phyloP scores from a whole-genome alignment of 1,139 yeast genomes.

The Saccharomyces hybrid region DNA sequence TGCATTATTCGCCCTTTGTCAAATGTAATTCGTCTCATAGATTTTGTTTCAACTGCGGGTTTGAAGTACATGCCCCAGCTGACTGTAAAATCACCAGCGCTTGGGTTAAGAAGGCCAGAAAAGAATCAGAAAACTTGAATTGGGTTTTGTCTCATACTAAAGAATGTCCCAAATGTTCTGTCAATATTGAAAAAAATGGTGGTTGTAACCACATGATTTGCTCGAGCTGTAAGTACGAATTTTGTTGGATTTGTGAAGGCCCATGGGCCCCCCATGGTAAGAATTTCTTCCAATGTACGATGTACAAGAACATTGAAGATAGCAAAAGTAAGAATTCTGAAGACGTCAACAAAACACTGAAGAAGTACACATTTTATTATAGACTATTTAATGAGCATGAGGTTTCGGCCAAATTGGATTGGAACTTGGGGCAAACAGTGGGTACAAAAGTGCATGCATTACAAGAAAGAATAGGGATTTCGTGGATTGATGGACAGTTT shows the following conservation, averaged over 20 bases:
- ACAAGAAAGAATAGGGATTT: conserved; percentile 55
- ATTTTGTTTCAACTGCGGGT: conserved; percentile 74
- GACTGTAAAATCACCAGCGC: conserved; percentile 61
- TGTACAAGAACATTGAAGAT: conserved; percentile 39
- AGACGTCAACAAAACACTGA: conserved; percentile 40
- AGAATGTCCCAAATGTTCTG: conserved; percentile 58
- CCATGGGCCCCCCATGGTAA: conserved; percentile 70
- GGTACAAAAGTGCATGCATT: conserved; percentile 58
- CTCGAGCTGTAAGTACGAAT: conserved; percentile 64
- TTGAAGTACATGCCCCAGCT: conserved; percentile 76
- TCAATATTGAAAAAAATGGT: conserved; percentile 70
- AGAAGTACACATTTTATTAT: conserved; percentile 71
- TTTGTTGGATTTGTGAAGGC: conserved; percentile 90
- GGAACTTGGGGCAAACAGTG: conserved; percentile 52
- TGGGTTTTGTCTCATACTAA: conserved; percentile 91
- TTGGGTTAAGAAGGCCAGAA: conserved; percentile 78
- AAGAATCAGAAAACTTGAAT: conserved; percentile 81
- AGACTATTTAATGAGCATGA: conserved; percentile 72
- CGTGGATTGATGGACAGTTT: conserved; percentile 90
- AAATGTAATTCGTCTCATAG: conserved; percentile 58
- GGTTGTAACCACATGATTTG: conserved; percentile 98
- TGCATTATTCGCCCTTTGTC: conserved; percentile 53
- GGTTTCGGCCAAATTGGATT: conserved; percentile 68
- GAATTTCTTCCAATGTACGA: conserved; percentile 54
- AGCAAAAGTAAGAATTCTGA: conserved; percentile 28